A percentile compares a stretch with the other conserved stretches of the same genome.
Evolutionary conservation across 768 basidiomycete genomes (phyloP).

Genomic region (Termitomyces sp.): DNA sequence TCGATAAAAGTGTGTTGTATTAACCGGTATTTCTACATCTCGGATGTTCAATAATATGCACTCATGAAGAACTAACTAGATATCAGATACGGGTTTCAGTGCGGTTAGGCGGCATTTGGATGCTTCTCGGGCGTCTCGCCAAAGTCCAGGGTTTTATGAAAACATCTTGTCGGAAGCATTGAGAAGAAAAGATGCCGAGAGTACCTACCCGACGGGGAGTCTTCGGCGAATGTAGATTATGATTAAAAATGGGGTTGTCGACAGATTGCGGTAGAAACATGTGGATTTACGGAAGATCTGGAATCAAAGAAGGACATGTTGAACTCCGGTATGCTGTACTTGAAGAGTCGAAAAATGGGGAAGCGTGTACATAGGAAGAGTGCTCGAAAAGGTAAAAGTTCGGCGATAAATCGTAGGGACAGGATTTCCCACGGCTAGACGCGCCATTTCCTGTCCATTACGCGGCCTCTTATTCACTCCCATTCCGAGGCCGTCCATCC

Average conservation of each 20-base stretch:
- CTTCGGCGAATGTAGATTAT: constrained; percentile 35
- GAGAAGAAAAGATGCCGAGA: constrained; percentile 6
- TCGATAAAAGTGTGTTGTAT: neutral
- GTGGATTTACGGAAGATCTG: constrained; percentile 5
- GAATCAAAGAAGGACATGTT: constrained; percentile 7
- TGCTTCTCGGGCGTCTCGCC: neutral
- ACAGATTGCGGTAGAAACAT: constrained; percentile 5
- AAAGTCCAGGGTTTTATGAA: constrained; percentile 1
- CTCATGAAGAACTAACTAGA: neutral
- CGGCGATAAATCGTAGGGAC: constrained; percentile 27
- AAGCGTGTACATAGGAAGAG: constrained; percentile 1
- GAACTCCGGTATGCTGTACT: constrained; percentile 3
- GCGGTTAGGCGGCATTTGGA: neutral
- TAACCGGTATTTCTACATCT: neutral
- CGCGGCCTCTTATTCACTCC: constrained; percentile 37
- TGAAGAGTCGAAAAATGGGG: constrained; percentile 4
- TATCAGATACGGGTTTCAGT: neutral
- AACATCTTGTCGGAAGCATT: constrained; percentile 6
- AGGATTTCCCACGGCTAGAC: constrained; percentile 36
- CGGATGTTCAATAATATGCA: neutral
- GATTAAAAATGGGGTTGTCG: constrained; percentile 37
- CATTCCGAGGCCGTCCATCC: constrained; percentile 23
- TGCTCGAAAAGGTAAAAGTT: constrained; percentile 29
- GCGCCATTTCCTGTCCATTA: constrained; percentile 36
- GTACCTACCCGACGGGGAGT: constrained; percentile 28